Percentiles rank a stretch among this genome's conserved stretches.
phyloP scores from a whole-genome alignment of 371 early-diverging fungal genomes.

The Lichtheimia ornata region DNA sequence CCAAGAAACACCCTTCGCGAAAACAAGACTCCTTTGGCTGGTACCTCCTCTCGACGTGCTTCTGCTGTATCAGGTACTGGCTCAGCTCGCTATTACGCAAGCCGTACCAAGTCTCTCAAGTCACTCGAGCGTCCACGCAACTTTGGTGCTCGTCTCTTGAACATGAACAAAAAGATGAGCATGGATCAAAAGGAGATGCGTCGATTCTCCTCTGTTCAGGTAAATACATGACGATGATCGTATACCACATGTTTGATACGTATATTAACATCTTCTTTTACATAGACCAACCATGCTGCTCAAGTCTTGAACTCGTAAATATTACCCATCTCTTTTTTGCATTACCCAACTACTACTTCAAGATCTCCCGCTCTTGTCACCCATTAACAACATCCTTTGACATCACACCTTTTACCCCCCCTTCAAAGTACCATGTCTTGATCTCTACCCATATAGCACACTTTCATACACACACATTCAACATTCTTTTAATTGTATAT shows the following conservation, averaged over 20 bases:
- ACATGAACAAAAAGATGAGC: constrained; percentile 38
- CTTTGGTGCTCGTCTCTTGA: constrained; percentile 41
- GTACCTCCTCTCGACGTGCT: constrained; percentile 42
- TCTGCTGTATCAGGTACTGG: constrained; percentile 47
- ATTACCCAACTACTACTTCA: too few relatives aligned
- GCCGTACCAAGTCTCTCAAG: constrained; percentile 45
- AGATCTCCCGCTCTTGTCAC: too few relatives aligned
- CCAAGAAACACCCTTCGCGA: constrained; percentile 47
- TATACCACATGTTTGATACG: not conserved
- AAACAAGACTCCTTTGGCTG: constrained; percentile 31
- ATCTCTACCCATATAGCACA: too few relatives aligned
- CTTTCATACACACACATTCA: too few relatives aligned
- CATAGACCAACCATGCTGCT: constrained; percentile 40
- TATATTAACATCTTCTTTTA: constrained; percentile 18
- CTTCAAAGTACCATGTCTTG: too few relatives aligned
- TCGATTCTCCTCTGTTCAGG: constrained; percentile 51
- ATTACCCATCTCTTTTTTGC: too few relatives aligned
- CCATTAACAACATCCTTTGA: too few relatives aligned
- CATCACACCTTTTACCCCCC: too few relatives aligned
- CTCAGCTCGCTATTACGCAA: constrained; percentile 50
- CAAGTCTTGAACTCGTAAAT: constrained; percentile 32
- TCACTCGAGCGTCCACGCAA: constrained; percentile 44
- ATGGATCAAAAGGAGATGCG: constrained; percentile 56
- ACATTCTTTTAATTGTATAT: too few relatives aligned
- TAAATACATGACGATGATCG: constrained; percentile 10